A percentile compares a stretch with the other conserved stretches of the same genome.
phyloP scores from a whole-genome alignment of 1,284 basidiomycete species.

The Leccinum cinnamomeum region DNA sequence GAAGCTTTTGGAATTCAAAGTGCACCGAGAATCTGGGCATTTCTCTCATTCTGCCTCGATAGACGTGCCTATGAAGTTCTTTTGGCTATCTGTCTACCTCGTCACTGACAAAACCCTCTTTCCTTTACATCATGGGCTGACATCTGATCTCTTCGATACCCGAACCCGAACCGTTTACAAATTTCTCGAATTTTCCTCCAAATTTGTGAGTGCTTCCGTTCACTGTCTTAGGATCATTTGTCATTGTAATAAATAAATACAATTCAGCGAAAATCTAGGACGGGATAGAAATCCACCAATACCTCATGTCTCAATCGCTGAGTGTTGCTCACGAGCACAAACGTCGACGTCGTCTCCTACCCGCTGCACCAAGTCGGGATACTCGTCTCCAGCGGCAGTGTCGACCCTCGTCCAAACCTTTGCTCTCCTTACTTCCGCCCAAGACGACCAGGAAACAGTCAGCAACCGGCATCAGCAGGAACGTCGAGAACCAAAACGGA shows the following conservation, averaged over 20 bases:
- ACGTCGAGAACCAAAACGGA: background rate
- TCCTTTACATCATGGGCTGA: background rate
- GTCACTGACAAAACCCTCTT: background rate
- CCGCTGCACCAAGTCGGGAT: no score
- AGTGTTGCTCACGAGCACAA: conserved; percentile 10
- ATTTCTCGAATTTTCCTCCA: background rate
- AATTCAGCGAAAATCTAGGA: conserved; percentile 1
- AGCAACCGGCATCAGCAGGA: background rate
- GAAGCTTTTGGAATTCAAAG: conserved; percentile 5
- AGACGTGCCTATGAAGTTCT: background rate
- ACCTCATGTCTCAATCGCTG: background rate
- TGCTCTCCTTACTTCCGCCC: background rate
- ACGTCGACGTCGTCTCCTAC: conserved; percentile 6
- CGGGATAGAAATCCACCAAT: background rate
- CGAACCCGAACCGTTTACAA: conserved; percentile 11
- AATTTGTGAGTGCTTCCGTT: background rate
- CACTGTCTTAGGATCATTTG: background rate
- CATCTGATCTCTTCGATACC: conserved; percentile 8
- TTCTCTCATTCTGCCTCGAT: background rate
- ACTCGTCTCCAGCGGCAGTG: background rate
- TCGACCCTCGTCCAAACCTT: conserved; percentile 9
- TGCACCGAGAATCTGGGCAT: background rate
- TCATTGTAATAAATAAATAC: background rate
- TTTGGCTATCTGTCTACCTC: background rate
- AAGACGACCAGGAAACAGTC: background rate